phyloP scores from a whole-genome alignment of 495 filamentous ascomycete genomes.

The Penicillium steckii region DNA sequence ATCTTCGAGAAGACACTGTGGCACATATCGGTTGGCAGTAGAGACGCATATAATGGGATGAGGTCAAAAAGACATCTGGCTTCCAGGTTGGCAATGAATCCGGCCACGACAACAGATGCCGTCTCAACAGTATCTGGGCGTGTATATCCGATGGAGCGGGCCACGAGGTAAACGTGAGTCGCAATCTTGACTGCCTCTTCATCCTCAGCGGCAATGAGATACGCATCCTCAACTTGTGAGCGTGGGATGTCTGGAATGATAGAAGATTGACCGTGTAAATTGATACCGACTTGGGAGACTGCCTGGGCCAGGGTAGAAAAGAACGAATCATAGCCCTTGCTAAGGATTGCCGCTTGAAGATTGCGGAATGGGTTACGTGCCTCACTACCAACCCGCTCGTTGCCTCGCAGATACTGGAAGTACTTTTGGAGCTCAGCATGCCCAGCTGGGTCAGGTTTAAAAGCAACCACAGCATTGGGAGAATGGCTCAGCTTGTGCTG shows the following conservation, averaged over 20 bases:
- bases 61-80: slow-evolving; percentile 66
- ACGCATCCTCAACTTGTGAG: slow-evolving; percentile 31
- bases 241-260: slow-evolving; percentile 34
- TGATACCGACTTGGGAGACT: slow-evolving; percentile 32
- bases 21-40: slow-evolving; percentile 54
- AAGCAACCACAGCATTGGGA: slow-evolving; percentile 30
- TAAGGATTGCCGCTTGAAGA: slow-evolving; percentile 47
- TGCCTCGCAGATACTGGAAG: slow-evolving; percentile 34
- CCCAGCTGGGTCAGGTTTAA: slow-evolving; percentile 38
- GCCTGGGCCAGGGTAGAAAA: slow-evolving; percentile 38
- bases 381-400: slow-evolving; percentile 36
- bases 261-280: slow-evolving; percentile 15
- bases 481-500: slow-evolving; percentile 42
- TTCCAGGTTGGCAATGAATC: slow-evolving; percentile 77
- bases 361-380: slow-evolving; percentile 45
- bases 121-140: slow-evolving; percentile 29
- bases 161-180: slow-evolving; percentile 51
- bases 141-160: slow-evolving; percentile 36
- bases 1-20: slow-evolving; percentile 48
- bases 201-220: slow-evolving; percentile 39
- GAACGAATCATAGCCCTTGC: slow-evolving; percentile 38
- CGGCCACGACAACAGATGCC: slow-evolving; percentile 53
- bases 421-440: slow-evolving; percentile 42
- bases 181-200: slow-evolving; percentile 42
- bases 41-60: slow-evolving; percentile 83